Evolutionary conservation across 2,329 filamentous ascomycete species (phyloP).

Genomic region (Epichloe elymi): DNA sequence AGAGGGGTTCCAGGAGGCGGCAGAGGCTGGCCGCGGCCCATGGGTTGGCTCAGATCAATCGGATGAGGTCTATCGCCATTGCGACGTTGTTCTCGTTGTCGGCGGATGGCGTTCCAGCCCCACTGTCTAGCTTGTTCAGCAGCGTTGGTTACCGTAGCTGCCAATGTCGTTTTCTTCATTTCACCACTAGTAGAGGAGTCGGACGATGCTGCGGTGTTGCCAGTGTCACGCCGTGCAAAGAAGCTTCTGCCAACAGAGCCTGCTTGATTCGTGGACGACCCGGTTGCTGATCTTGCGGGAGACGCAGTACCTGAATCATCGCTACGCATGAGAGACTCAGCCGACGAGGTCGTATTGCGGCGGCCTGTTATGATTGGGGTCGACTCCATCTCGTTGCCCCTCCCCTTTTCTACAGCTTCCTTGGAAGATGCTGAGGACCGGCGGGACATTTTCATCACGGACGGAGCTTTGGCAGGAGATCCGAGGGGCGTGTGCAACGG

Average conservation of each 20-base stretch:
- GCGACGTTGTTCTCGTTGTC: constrained; percentile 30
- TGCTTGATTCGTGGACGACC: constrained; percentile 28
- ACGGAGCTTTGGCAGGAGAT: constrained; percentile 22
- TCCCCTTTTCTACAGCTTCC: constrained; percentile 29
- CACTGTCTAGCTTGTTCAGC: constrained; percentile 44
- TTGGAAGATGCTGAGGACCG: constrained; percentile 37
- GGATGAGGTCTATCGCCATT: constrained; percentile 18
- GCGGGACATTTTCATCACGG: constrained; percentile 27
- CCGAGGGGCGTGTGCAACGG: constrained; percentile 31
- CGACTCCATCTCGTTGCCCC: constrained; percentile 16
- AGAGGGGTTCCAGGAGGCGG: constrained; percentile 71
- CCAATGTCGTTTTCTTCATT: constrained; percentile 35
- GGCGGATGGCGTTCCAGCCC: constrained; percentile 44
- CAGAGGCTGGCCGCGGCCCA: constrained; percentile 70
- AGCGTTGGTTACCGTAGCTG: constrained; percentile 38
- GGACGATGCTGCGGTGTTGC: constrained; percentile 22
- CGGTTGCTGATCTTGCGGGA: constrained; percentile 18
- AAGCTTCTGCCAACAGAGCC: constrained; percentile 26
- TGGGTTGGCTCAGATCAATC: constrained; percentile 49
- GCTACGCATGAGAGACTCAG: constrained; percentile 15
- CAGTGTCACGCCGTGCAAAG: constrained; percentile 26
- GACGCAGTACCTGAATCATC: constrained; percentile 14
- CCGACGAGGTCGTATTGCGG: constrained; percentile 26
- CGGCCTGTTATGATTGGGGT: constrained; percentile 16
- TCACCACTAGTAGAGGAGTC: constrained; percentile 22